These are phyloP conservation scores for Liriodendron chinense DNA, from an alignment of 164 flowering plant species.

Conservation along the genomic window DNA sequence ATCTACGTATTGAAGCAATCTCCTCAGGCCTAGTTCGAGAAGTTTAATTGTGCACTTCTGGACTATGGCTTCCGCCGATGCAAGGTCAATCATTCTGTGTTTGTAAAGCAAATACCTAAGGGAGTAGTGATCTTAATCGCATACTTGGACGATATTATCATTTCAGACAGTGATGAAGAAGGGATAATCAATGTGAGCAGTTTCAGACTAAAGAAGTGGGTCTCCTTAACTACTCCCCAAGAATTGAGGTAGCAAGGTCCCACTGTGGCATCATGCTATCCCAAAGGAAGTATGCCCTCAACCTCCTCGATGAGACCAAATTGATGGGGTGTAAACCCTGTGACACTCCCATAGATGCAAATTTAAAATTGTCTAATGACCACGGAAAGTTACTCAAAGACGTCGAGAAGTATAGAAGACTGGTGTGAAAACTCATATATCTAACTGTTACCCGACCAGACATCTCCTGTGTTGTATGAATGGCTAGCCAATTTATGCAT, in stretches of 20 bases:
- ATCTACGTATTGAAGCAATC: background rate
- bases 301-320: background rate
- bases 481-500: too few relatives aligned
- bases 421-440: too few relatives aligned
- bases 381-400: too few relatives aligned
- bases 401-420: too few relatives aligned
- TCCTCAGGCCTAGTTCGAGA: background rate
- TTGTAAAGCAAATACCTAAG: background rate
- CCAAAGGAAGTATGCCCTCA: background rate
- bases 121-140: background rate
- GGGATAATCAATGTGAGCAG: background rate
- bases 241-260: conserved; percentile 1
- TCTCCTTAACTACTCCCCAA: background rate
- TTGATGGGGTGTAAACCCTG: too few relatives aligned
- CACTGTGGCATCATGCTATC: background rate
- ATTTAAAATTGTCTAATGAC: too few relatives aligned
- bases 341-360: too few relatives aligned
- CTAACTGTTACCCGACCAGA: too few relatives aligned
- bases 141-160: background rate
- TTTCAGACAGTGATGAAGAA: background rate
- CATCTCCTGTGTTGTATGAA: too few relatives aligned
- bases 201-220: background rate
- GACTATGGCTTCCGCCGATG: background rate
- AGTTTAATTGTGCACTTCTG: background rate
- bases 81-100: background rate